Conservation (phyloP, 2,329 filamentous ascomycete genomes). For the Ceratocystis papillata region DNA sequence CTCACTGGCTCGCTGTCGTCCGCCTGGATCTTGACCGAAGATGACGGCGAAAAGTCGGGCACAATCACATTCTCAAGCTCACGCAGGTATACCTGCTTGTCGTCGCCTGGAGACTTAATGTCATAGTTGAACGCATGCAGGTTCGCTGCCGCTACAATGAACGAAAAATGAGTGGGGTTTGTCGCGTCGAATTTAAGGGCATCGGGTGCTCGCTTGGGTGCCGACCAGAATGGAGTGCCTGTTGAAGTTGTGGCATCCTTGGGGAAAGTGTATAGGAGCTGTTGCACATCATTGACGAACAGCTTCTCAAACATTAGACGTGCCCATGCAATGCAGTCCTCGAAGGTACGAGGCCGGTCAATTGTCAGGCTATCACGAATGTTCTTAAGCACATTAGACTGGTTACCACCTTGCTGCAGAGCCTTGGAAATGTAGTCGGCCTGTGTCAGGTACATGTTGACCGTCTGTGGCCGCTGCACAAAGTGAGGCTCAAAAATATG, state of each 20-base stretch:
- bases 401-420: constrained; percentile 85
- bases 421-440: constrained; percentile 80
- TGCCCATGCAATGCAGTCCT: constrained; percentile 95
- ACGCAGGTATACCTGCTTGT: constrained; percentile 61
- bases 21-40: constrained; percentile 90
- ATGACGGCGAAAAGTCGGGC: constrained; percentile 83
- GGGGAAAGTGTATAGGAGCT: constrained; percentile 93
- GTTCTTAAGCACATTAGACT: constrained; percentile 85
- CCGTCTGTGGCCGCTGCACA: constrained; percentile 83
- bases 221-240: constrained; percentile 93
- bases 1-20: constrained; percentile 80
- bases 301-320: constrained; percentile 89
- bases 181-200: constrained; percentile 77
- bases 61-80: constrained; percentile 89
- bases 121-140: constrained; percentile 97
- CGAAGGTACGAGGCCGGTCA: constrained; percentile 82
- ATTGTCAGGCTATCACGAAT: constrained; percentile 83
- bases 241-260: constrained; percentile 82
- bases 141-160: constrained; percentile 78
- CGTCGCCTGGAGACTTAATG: constrained; percentile 71
- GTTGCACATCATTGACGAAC: constrained; percentile 93
- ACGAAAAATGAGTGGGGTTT: constrained; percentile 78
- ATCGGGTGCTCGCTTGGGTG: constrained; percentile 91
- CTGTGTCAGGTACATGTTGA: constrained; percentile 86
- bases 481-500: constrained; percentile 83